Base-by-base conservation (phyloP, 129 eudicot genomes). In the Lactuca sativa region DNA sequence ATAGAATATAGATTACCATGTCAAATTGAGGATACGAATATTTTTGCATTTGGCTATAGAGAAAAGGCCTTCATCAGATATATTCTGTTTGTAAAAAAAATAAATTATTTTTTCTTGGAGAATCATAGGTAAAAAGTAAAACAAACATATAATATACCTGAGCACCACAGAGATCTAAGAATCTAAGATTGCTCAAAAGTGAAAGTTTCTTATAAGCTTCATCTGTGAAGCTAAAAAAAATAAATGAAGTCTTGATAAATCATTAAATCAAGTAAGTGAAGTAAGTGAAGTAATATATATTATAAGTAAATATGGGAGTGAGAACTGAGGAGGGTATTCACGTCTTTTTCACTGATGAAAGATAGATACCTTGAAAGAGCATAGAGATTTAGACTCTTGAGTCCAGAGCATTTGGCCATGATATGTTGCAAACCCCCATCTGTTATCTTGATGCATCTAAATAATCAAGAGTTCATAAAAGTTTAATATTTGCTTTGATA, bases 101-200 rank as follows among this genome's bases (percentile, higher is more conserved):
- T 58, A 52, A 40, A 65, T 32, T 14, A 40, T 57, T 55, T 57
- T 55, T 37, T 43, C 51, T 5, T 51, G 69, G 13, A 47, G 16
- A 69, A 60, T 33, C 36, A 55, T 49, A 58, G 30, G 30, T 25
- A 64, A 43, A 38, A 17, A 16, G 40, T 54, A 21, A 59, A 8
- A 36, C 70, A 60, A 38, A n/a, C 17, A 8, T 11, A 38, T 17
- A 21, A 33, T 37, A 74, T 86, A 93, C 98, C 96, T 93, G 98
- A 69, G 96, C 97, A 79, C 98, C 98, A 82, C 98, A 93, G 59
- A 93, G 88, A 82, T 93, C 98, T 77, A 93, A 93, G 82, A 86
- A 86, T 76, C 76, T 80, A 16, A 93, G 92, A 72, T 83, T 77
- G 41, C 47, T 5, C 77, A 89, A 82, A 65, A 74, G 89, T 9